These are phyloP conservation scores for Yarrowia sp. DNA, from an alignment of 805 yeast genomes.

Conservation along the genomic window DNA sequence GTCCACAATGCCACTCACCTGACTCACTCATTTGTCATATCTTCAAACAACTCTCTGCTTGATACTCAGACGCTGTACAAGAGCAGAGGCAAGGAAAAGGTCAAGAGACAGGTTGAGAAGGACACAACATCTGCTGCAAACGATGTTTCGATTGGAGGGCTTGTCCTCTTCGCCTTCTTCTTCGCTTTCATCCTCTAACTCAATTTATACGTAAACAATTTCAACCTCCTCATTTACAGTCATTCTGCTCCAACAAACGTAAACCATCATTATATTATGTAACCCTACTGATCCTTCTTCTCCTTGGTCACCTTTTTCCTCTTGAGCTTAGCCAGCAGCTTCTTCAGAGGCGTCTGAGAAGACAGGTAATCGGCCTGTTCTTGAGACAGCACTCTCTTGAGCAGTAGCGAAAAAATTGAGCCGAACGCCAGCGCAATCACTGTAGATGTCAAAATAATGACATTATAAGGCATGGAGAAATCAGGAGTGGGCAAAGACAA, in stretches of 20 bases:
- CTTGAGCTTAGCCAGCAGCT: conserved; percentile 22
- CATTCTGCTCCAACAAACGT: background rate
- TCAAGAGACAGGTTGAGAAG: background rate
- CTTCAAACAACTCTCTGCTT: conserved; percentile 32
- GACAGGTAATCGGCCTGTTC: conserved; percentile 46
- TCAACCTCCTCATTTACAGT: background rate
- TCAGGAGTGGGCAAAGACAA: conserved; percentile 93
- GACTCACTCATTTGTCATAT: conserved; percentile 35
- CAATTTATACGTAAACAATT: background rate
- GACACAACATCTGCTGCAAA: background rate
- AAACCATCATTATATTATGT: conserved; percentile 3
- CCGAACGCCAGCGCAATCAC: conserved; percentile 92
- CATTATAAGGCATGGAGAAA: conserved; percentile 98
- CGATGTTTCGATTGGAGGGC: background rate
- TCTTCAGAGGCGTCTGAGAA: conserved; percentile 10
- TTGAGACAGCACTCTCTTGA: conserved; percentile 70
- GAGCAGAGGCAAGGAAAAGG: conserved; percentile 12
- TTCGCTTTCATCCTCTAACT: background rate
- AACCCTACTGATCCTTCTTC: conserved; percentile 12
- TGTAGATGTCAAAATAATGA: conserved; percentile 88
- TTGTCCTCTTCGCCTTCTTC: background rate
- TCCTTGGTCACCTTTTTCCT: conserved; percentile 6
- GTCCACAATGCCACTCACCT: conserved; percentile 37
- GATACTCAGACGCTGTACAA: conserved; percentile 35
- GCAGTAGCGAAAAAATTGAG: conserved; percentile 70